phyloP scores from a whole-genome alignment of 768 basidiomycete genomes.

The Russula virescens region DNA sequence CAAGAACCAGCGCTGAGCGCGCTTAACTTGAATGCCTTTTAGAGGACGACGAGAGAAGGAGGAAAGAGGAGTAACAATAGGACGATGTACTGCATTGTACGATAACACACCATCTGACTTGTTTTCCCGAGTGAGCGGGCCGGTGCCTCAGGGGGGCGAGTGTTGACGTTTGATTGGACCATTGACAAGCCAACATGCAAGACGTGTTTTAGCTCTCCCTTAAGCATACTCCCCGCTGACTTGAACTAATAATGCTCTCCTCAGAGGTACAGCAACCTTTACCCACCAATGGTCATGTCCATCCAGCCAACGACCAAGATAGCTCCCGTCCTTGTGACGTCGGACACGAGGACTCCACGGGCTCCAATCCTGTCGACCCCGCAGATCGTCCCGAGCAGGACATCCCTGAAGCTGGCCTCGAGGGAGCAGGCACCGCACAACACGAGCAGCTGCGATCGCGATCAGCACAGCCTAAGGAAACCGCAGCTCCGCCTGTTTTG shows the following conservation, averaged over 20 bases:
- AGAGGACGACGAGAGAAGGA: background rate
- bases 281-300: conserved; percentile 1
- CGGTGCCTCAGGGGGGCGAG: background rate
- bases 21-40: conserved; percentile 47
- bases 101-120: too few species aligned
- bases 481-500: conserved; percentile 16
- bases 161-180: conserved; percentile 24
- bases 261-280: conserved; percentile 2
- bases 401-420: conserved; percentile 7
- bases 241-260: conserved; percentile 10
- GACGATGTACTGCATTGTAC: background rate
- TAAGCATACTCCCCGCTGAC: too few species aligned
- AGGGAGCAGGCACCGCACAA: background rate
- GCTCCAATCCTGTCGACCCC: background rate
- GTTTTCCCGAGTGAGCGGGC: too few species aligned
- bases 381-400: conserved; percentile 4
- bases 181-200: too few species aligned
- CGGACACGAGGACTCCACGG: conserved; percentile 35
- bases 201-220: too few species aligned
- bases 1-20: conserved; percentile 73
- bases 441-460: conserved; percentile 25
- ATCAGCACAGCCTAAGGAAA: conserved; percentile 9
- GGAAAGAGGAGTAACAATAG: background rate
- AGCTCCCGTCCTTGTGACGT: conserved; percentile 15
- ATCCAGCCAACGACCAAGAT: background rate